phyloP scores from a whole-genome alignment of 768 basidiomycete species.

The Rhizopogon sp. region DNA sequence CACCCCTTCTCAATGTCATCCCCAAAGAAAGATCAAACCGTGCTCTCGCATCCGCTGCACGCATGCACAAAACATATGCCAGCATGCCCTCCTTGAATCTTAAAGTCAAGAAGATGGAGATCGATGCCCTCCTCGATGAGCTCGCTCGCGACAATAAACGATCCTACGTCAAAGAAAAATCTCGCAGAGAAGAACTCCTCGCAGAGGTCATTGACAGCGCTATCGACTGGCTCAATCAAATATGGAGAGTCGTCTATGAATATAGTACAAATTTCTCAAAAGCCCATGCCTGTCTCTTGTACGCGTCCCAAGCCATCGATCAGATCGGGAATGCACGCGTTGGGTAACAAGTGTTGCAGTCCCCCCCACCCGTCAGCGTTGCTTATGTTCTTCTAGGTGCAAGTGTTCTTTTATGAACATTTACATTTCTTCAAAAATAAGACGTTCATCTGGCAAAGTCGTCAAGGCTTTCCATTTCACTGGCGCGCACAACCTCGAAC shows the following conservation, averaged over 20 bases:
- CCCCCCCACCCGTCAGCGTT: neutral
- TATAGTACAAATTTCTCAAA: slow-evolving; percentile 43
- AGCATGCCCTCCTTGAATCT: slow-evolving; percentile 47
- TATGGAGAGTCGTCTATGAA: slow-evolving; percentile 62
- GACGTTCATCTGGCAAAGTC: slow-evolving; percentile 34
- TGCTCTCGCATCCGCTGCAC: slow-evolving; percentile 36
- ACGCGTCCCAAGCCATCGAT: slow-evolving; percentile 40
- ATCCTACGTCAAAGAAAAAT: slow-evolving; percentile 47
- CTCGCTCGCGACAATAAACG: slow-evolving; percentile 50
- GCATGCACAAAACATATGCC: slow-evolving; percentile 32
- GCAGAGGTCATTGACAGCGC: slow-evolving; percentile 52
- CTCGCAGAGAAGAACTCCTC: slow-evolving; percentile 50
- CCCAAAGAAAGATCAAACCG: slow-evolving; percentile 33
- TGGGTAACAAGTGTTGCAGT: slow-evolving; percentile 26
- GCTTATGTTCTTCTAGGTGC: slow-evolving; percentile 36
- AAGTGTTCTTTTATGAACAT: slow-evolving; percentile 46
- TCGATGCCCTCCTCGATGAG: slow-evolving; percentile 47
- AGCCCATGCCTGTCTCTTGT: slow-evolving; percentile 56
- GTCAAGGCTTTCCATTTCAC: slow-evolving; percentile 45
- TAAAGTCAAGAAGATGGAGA: slow-evolving; percentile 49
- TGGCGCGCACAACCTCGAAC: slow-evolving; percentile 43
- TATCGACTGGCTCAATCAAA: slow-evolving; percentile 53
- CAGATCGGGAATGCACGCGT: slow-evolving; percentile 36
- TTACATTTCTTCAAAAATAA: slow-evolving; percentile 42
- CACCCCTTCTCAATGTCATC: slow-evolving; percentile 41